A percentile compares a stretch with the other conserved stretches of the same genome.
Conservation (phyloP, 257 asterid species). For the Lycium ferocissimum region DNA sequence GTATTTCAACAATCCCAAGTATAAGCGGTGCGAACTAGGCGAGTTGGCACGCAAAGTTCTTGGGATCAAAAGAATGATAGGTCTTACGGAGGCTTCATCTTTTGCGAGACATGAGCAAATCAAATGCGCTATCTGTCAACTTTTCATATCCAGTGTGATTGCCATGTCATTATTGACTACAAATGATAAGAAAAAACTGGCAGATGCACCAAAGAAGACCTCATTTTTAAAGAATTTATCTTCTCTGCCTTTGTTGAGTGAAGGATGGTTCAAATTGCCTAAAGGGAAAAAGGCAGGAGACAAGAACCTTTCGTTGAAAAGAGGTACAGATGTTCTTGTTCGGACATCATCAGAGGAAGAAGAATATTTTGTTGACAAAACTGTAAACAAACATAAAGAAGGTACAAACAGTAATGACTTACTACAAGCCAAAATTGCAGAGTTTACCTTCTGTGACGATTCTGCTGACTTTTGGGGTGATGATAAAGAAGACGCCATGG, state of each 20-base stretch:
- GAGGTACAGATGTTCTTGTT: slow-evolving; percentile 33
- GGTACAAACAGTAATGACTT: slow-evolving; percentile 30
- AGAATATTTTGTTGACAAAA: slow-evolving; percentile 31
- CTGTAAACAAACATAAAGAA: slow-evolving; percentile 14
- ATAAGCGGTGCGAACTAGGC: slow-evolving; percentile 61
- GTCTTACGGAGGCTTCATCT: slow-evolving; percentile 76
- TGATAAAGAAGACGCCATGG: slow-evolving; percentile 13
- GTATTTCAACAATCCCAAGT: slow-evolving; percentile 59
- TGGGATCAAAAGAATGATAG: slow-evolving; percentile 74
- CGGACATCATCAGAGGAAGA: slow-evolving; percentile 39
- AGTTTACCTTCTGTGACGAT: slow-evolving; percentile 22
- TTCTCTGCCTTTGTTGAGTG: slow-evolving; percentile 41
- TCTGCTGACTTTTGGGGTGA: slow-evolving; percentile 3
- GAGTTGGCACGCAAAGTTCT: slow-evolving; percentile 68
- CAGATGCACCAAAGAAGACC: slow-evolving; percentile 31
- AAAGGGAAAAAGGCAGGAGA: slow-evolving; percentile 46
- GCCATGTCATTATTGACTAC: slow-evolving; percentile 61
- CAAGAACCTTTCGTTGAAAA: slow-evolving; percentile 29
- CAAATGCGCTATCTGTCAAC: slow-evolving; percentile 77
- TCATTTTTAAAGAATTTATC: slow-evolving; percentile 36
- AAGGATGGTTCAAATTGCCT: slow-evolving; percentile 71
- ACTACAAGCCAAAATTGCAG: slow-evolving; percentile 30
- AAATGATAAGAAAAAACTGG: slow-evolving; percentile 32
- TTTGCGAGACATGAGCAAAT: slow-evolving; percentile 78
- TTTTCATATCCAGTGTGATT: slow-evolving; percentile 65